Base-by-base conservation (phyloP, 176 grass and related monocot genomes). In the Miscanthus lutarioriparius region DNA sequence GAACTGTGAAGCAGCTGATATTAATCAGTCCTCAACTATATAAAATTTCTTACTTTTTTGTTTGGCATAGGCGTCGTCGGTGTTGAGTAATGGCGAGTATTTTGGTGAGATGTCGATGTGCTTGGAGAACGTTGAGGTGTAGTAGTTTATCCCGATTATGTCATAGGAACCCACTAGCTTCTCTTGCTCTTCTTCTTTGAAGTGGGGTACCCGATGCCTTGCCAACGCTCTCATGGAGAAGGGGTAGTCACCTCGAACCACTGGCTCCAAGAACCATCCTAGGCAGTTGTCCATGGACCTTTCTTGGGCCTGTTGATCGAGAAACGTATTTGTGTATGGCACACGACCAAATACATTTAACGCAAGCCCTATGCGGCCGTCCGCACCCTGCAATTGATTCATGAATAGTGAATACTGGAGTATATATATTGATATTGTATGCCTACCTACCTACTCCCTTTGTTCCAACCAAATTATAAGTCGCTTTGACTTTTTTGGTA, bases 211-310 rank as follows among this genome's bases (percentile, higher is more conserved):
- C 36, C 83, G 43, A 4, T 66, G 20, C 10, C 33, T 7, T 0
- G 56, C 5, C 0, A 69, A 17, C 6, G 74, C 4, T 38, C 73
- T 77, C 83, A 85, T 85, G 22, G 58, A 56, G 63, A 69, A 69
- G 6, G 83, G 83, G 35, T 85, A 85, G 33, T 85, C 83, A 16
- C 83, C 83, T 22, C n/a, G 74, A 40, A 58, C 4, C 10, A 85
- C 0, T 0, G 83, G 83, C 73, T 85, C 83, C 10, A 85, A 1
- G 64, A 70, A 85, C 76, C 76, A 79, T 19, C 76, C 76, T 0
- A 85, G 64, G 5, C 68, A 27, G 23, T 15, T n/a, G 64, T 85
- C 73, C 9, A 77, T 17, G 15, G 35, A 43, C 58, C 83, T 56
- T 8, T 14, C 63, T 6, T 20, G 20, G 1, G 83, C 73, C 33